Base-by-base conservation (phyloP, 805 yeast species). In the Kodamaea laetipori region DNA sequence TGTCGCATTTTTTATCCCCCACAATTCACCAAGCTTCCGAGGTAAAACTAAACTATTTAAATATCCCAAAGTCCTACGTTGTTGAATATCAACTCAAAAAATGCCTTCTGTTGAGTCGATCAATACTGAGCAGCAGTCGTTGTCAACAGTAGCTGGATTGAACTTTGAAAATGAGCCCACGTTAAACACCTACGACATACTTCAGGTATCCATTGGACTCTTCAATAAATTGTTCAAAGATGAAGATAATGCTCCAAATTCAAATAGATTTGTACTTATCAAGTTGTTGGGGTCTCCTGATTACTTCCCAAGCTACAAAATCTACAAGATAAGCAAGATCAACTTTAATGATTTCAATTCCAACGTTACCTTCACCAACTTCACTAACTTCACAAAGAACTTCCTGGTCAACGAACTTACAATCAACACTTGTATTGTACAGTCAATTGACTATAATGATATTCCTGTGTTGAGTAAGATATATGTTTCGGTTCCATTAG, bases 401-500 rank as follows among this genome's bases (percentile, higher is more conserved):
- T 57, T 78, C 53, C 35, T 41, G 11, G 40, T 40, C 30, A 49
- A 46, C 28, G 44, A 50, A 11, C 37, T 50, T 13, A 77, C 81
- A 0, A 49, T 78, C 17, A 69, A 67, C 23, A 50, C 57, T 2
- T 69, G 75, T 21, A 49, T 67, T 4, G 52, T 77, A 6, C 68
- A 60, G 32, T 59, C 71, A 1, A 58, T 76, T 13, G 59, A 55
- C 15, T 19, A 52, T 4, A 43, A 53, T 1, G 51, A 54, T 5
- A 67, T 83, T 18, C 66, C 69, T 0, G 53, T 60, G 8, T 65
- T 82, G 9, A 50, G 75, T 3, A 64, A 69, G 4, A 67, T 77
- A 5, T 79, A 78, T 4, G 64, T 67, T 1, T 70, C 73, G 8
- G 73, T 77, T 5, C 85, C 82, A 18, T 55, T 56, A 4, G 58